phyloP scores from a whole-genome alignment of 768 basidiomycete genomes.

The Mrakia blollopis region DNA sequence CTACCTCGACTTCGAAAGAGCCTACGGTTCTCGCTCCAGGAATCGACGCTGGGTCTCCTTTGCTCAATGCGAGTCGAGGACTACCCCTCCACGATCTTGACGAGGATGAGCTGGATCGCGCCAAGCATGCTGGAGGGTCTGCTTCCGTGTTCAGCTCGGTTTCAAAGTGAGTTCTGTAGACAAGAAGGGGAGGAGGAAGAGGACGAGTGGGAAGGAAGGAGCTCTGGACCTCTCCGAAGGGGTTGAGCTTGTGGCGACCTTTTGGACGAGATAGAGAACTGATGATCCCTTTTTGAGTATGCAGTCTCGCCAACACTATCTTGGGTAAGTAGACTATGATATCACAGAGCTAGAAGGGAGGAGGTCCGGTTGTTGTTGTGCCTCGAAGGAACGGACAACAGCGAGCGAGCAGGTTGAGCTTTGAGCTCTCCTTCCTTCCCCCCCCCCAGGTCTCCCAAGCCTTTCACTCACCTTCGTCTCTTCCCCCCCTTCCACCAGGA shows the following conservation, averaged over 20 bases:
- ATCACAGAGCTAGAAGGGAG: neutral
- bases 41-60: constrained; percentile 3
- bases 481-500: neutral
- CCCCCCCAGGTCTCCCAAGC: too few species aligned
- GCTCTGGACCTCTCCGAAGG: too few species aligned
- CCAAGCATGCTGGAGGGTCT: constrained; percentile 13
- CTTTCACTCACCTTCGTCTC: neutral
- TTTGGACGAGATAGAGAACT: neutral
- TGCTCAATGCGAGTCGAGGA: neutral
- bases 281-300: neutral
- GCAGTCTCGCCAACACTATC: constrained; percentile 29
- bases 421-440: neutral
- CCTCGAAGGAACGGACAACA: neutral
- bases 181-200: neutral
- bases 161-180: constrained; percentile 23
- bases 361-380: neutral
- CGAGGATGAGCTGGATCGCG: constrained; percentile 15
- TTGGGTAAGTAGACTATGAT: neutral
- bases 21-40: neutral
- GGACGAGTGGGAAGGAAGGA: neutral
- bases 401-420: constrained; percentile 1
- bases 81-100: constrained; percentile 7
- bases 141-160: constrained; percentile 21
- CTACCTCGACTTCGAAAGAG: neutral
- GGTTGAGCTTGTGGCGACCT: neutral